A percentile compares a stretch with the other conserved stretches of the same genome.
These are phyloP conservation scores for Nemania sp. DNA, from an alignment of 2,329 filamentous ascomycete species.

Conservation along the genomic window DNA sequence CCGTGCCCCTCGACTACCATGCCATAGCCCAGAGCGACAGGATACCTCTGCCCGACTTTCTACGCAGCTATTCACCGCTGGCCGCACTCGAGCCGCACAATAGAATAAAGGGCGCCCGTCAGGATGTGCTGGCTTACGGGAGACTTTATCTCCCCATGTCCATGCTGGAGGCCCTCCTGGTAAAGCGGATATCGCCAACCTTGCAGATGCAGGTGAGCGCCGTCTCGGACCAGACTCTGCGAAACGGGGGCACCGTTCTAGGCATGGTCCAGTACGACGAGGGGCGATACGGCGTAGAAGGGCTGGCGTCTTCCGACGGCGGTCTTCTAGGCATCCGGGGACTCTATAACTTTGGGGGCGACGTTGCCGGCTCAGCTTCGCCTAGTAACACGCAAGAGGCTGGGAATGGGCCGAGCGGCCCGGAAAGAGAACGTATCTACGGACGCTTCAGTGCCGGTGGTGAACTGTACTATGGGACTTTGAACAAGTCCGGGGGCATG, in stretches of 20 bases:
- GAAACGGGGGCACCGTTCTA: conserved; percentile 81
- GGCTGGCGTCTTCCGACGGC: conserved; percentile 91
- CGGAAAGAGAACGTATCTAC: conserved; percentile 71
- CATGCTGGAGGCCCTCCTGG: conserved; percentile 85
- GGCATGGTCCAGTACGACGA: conserved; percentile 83
- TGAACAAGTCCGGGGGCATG: conserved; percentile 94
- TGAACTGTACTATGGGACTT: conserved; percentile 93
- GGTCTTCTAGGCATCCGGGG: conserved; percentile 88
- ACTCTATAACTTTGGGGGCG: conserved; percentile 92
- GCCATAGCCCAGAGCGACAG: conserved; percentile 76
- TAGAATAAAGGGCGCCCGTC: conserved; percentile 41
- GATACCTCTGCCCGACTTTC: conserved; percentile 80
- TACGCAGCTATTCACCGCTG: conserved; percentile 85
- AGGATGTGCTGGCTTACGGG: conserved; percentile 77
- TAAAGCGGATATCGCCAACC: conserved; percentile 80
- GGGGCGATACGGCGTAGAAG: conserved; percentile 89
- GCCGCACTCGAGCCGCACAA: conserved; percentile 64
- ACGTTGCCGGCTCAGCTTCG: conserved; percentile 59
- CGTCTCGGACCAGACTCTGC: conserved; percentile 77
- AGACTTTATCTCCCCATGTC: conserved; percentile 86
- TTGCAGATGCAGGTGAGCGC: conserved; percentile 84
- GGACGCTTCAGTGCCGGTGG: conserved; percentile 91
- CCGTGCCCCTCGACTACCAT: conserved; percentile 74
- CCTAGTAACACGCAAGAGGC: conserved; percentile 32
- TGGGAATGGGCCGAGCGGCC: conserved; percentile 43